A percentile compares a stretch with the other conserved stretches of the same genome.
These are phyloP conservation scores for Monilinia polystroma DNA, from an alignment of 2,329 filamentous ascomycete species.

Conservation along the genomic window DNA sequence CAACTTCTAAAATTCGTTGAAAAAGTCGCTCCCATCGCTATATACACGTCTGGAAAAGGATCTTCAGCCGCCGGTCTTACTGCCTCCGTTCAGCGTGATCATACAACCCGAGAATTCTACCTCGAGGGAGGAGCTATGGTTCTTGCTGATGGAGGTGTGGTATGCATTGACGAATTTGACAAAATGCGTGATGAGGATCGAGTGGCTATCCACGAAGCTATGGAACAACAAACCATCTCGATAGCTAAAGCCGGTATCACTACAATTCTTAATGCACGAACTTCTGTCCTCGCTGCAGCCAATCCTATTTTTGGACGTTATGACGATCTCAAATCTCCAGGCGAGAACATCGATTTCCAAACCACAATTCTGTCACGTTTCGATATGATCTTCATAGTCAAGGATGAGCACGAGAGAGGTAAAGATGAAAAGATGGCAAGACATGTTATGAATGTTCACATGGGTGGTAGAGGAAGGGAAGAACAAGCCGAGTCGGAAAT, in stretches of 20 bases:
- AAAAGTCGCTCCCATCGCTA: slow-evolving; percentile 92
- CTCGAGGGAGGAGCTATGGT: slow-evolving; percentile 99
- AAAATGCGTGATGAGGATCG: slow-evolving; percentile 99
- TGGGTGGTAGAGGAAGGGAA: slow-evolving; percentile 80
- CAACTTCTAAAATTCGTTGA: slow-evolving; percentile 97
- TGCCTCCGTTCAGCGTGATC: slow-evolving; percentile 91
- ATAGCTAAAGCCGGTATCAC: slow-evolving; percentile 99
- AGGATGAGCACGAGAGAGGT: slow-evolving; percentile 85
- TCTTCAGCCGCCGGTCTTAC: slow-evolving; percentile 97
- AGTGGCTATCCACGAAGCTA: slow-evolving; percentile 97
- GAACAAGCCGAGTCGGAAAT: slow-evolving; percentile 86
- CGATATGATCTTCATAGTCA: slow-evolving; percentile 99
- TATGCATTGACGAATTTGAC: slow-evolving; percentile 99
- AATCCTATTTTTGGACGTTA: slow-evolving; percentile 98
- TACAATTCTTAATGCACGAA: slow-evolving; percentile 93
- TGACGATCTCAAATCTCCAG: slow-evolving; percentile 95
- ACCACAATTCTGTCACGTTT: slow-evolving; percentile 98
- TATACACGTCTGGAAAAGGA: slow-evolving; percentile 98
- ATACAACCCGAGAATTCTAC: slow-evolving; percentile 91
- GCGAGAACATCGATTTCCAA: slow-evolving; percentile 99
- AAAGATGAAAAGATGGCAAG: slow-evolving; percentile 92
- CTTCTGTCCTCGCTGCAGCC: slow-evolving; percentile 90
- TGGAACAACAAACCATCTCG: slow-evolving; percentile 99
- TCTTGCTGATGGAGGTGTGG: slow-evolving; percentile 90
- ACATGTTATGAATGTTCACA: slow-evolving; percentile 97